Conservation (phyloP, 345 rosid species). For the Sonneratia caseolaris region DNA sequence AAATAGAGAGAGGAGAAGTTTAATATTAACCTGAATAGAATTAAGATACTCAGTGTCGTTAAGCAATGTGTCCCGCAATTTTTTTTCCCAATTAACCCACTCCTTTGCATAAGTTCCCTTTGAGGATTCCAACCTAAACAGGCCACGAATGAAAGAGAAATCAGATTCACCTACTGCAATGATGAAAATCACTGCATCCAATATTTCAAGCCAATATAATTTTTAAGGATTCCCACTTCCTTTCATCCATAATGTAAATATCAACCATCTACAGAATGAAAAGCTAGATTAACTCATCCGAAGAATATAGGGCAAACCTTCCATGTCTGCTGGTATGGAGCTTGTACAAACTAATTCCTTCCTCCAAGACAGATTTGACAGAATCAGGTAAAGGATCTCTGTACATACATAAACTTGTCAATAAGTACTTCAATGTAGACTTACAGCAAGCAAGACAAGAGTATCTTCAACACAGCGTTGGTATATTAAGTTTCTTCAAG, state of each 20-base stretch:
- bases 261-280: neutral
- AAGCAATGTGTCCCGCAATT: constrained; percentile 37
- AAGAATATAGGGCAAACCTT: constrained; percentile 36
- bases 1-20: neutral
- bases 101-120: constrained; percentile 65
- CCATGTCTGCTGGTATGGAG: constrained; percentile 69
- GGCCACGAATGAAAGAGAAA: constrained; percentile 5
- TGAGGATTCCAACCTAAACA: constrained; percentile 55
- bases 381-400: constrained; percentile 73
- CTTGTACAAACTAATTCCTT: constrained; percentile 70
- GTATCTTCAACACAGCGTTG: neutral
- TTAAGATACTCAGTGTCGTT: constrained; percentile 49
- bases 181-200: neutral
- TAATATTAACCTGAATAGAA: constrained; percentile 55
- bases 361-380: constrained; percentile 57
- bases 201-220: neutral
- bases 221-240: neutral
- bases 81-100: constrained; percentile 87
- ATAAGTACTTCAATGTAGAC: neutral
- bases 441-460: neutral
- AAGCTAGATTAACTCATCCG: neutral
- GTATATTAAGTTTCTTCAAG: neutral
- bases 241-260: neutral
- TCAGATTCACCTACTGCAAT: neutral
- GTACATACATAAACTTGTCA: constrained; percentile 13